Evolutionary conservation across 139 green algal genomes (phyloP), one percentile per base, ranked within the genome.

Genomic region (Astrephomene gubernaculifera): DNA sequence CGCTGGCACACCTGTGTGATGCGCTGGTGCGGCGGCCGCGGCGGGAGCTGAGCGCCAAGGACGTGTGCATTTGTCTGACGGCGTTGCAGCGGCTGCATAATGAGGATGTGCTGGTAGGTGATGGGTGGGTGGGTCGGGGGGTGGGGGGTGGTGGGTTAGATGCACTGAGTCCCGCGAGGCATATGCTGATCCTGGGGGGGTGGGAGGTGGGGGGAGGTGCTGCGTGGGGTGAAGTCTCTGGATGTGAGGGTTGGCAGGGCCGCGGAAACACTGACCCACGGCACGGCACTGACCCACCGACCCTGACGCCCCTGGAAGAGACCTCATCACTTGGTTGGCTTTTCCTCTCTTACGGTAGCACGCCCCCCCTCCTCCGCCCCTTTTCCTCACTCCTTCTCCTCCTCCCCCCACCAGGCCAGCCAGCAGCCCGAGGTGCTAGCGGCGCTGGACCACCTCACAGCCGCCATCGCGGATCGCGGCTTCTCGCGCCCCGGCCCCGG

Each of bases 41-140:
- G 49, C 6, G 21, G 12, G 31, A 39, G 44, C 72, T 80, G 45
- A 35, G 49, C 25, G 31, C 41, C 49, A 67, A 65, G 45, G 72
- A 80, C 49, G n/a, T 80, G 24, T 80, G 72, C 72, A 67, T 80
- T 31, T 65, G 45, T 33, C 45, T 80, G 29, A 80, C 72, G 72
- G 49, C 72, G 33, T 49, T 80, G 72, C 33, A 65, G 72, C 72
- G 72, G n/a, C 45, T 80, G 44, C 72, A 80, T 33, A 49, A 49
- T 8, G 72, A 67, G 29, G 35, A 80, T 17, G 72, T 80, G 72
- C 72, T 80, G 72, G 72, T 80, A 38, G 72, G 49, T 19, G 31
- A 29, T 36, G 44, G n/a, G 44, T n/a, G 72, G 14, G 63, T 41
- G 63, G 31, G 63, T 43, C 9, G 8, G 4, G 63, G 12, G 31